Conservation (phyloP, 208 protist species). For the Trypanosoma melophagium region DNA sequence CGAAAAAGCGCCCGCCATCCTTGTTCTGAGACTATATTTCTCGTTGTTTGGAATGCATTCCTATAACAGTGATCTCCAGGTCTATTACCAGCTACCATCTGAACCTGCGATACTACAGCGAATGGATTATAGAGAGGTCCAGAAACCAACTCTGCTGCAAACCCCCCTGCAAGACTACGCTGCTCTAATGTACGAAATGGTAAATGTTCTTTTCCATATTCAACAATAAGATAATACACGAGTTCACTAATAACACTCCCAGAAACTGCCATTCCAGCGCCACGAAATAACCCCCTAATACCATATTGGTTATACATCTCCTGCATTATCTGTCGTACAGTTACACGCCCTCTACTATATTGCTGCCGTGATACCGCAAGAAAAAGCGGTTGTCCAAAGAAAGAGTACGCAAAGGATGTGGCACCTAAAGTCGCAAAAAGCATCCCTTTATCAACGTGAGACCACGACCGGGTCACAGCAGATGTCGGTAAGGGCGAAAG, state of each 20-base stretch:
- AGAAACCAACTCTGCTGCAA: constrained; percentile 66
- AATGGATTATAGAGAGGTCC: constrained; percentile 83
- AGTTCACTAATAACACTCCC: constrained; percentile 78
- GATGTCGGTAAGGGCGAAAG: constrained; percentile 38
- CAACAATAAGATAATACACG: constrained; percentile 71
- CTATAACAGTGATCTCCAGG: constrained; percentile 73
- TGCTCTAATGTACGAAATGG: constrained; percentile 57
- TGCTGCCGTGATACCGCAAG: constrained; percentile 80
- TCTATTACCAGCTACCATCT: constrained; percentile 77
- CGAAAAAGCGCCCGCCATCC: constrained; percentile 64
- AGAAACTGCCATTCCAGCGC: constrained; percentile 52
- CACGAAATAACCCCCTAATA: constrained; percentile 62
- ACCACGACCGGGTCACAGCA: constrained; percentile 79
- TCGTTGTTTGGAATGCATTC: constrained; percentile 56
- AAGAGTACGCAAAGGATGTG: constrained; percentile 68
- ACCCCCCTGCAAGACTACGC: constrained; percentile 69
- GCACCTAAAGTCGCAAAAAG: constrained; percentile 64
- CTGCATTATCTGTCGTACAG: constrained; percentile 39
- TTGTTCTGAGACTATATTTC: constrained; percentile 56
- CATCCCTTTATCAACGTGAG: constrained; percentile 62
- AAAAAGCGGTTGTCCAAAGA: constrained; percentile 71
- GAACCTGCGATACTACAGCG: constrained; percentile 77
- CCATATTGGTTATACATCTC: constrained; percentile 53
- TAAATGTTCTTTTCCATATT: constrained; percentile 78
- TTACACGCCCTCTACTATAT: constrained; percentile 44